These are phyloP conservation scores for Penicillium corylophilum DNA, from an alignment of 2,329 filamentous ascomycete genomes.

Conservation along the genomic window DNA sequence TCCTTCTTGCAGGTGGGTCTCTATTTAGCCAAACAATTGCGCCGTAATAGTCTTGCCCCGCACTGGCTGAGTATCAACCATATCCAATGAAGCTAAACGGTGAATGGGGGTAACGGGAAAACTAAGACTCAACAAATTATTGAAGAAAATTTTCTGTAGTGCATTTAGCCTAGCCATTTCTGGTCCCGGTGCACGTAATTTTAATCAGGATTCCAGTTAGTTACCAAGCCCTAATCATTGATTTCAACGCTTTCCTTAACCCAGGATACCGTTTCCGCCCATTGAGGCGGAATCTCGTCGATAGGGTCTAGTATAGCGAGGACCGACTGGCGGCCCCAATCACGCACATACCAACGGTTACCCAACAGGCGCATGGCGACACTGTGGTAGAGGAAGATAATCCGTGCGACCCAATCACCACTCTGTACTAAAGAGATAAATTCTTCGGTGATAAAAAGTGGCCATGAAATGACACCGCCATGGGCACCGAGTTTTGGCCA, in stretches of 20 bases:
- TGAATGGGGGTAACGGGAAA: too few relatives aligned
- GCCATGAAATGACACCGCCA: constrained; percentile 34
- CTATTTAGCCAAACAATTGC: too few relatives aligned
- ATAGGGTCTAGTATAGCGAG: constrained; percentile 26
- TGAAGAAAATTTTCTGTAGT: too few relatives aligned
- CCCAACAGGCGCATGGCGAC: constrained; percentile 33
- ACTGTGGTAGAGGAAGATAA: constrained; percentile 33
- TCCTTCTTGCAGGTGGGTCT: too few relatives aligned
- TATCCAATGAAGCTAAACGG: too few relatives aligned
- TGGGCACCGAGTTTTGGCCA: constrained; percentile 30
- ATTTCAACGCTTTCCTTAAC: constrained; percentile 24
- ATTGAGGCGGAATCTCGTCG: constrained; percentile 27
- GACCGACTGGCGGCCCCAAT: constrained; percentile 32
- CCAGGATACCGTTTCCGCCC: constrained; percentile 31
- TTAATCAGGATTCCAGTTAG: too few relatives aligned
- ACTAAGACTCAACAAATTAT: too few relatives aligned
- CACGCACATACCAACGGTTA: constrained; percentile 35
- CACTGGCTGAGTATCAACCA: too few relatives aligned
- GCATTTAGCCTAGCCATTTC: too few relatives aligned
- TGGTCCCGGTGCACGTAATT: too few relatives aligned
- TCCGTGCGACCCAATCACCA: constrained; percentile 32
- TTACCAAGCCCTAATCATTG: constrained; percentile 4
- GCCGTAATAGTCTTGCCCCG: too few relatives aligned
- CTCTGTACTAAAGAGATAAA: constrained; percentile 26
- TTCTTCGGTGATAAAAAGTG: constrained; percentile 28